Conservation (phyloP, 495 filamentous ascomycete species). For the Xylaria cubensis region DNA sequence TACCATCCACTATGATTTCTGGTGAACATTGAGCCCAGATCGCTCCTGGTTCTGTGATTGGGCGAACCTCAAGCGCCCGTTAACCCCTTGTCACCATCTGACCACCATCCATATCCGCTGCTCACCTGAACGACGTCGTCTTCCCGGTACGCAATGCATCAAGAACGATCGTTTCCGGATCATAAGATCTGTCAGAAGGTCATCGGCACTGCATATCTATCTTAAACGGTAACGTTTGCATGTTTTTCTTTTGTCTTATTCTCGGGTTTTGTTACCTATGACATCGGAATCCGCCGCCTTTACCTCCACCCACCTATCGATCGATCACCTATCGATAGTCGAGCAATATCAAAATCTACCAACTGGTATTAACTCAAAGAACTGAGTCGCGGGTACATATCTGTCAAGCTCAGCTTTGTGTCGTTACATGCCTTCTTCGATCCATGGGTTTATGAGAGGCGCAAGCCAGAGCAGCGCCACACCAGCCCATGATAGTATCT, state of each 20-base stretch:
- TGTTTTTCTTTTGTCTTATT: not conserved
- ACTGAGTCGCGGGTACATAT: not conserved
- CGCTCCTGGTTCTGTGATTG: conserved; percentile 11
- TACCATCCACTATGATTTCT: not conserved
- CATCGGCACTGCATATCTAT: conserved; percentile 13
- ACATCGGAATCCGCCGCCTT: conserved; percentile 1
- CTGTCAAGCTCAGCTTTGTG: not conserved
- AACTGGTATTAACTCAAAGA: not conserved
- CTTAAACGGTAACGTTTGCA: not conserved
- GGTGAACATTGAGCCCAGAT: not conserved
- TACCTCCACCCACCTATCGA: not conserved
- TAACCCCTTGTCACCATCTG: conserved; percentile 14
- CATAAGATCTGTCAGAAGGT: conserved; percentile 25
- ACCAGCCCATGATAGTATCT: not conserved
- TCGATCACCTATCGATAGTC: not conserved
- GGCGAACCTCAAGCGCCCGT: conserved; percentile 14
- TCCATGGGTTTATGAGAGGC: conserved; percentile 5
- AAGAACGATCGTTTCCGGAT: conserved; percentile 8
- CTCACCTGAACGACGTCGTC: conserved; percentile 20
- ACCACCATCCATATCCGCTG: conserved; percentile 20
- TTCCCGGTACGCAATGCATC: conserved; percentile 11
- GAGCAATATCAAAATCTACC: not conserved
- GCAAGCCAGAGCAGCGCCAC: conserved; percentile 7
- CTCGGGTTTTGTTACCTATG: conserved; percentile 4
- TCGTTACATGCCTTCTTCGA: not conserved